Conservation (phyloP, 2,329 filamentous ascomycete genomes). For the Penicillium concentricum region DNA sequence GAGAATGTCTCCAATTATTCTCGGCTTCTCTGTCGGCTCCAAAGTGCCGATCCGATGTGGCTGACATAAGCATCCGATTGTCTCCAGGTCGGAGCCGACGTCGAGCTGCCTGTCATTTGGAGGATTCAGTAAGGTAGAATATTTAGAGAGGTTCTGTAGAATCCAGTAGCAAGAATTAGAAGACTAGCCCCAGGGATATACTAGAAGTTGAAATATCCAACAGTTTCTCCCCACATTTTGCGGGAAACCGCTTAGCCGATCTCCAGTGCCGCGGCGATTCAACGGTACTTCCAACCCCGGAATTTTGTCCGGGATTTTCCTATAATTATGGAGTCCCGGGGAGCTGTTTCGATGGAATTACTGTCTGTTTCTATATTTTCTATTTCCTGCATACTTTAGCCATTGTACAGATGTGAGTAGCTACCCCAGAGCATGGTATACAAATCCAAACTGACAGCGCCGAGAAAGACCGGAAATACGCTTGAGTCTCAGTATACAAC, state of each 20-base stretch:
- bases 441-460: neutral
- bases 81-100: neutral
- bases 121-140: neutral
- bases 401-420: constrained; percentile 2
- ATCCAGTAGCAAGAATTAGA: too few species aligned
- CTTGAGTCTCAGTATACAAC: constrained; percentile 6
- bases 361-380: constrained; percentile 7
- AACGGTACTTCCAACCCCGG: constrained; percentile 32
- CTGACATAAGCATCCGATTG: constrained; percentile 1
- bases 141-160: neutral
- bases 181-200: neutral
- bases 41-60: constrained; percentile 2
- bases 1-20: neutral
- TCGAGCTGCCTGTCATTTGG: neutral
- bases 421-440: neutral
- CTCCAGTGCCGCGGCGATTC: constrained; percentile 28
- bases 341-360: neutral
- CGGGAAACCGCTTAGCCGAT: constrained; percentile 41
- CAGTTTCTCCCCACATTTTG: constrained; percentile 24
- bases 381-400: neutral
- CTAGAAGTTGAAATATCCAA: neutral
- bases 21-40: neutral
- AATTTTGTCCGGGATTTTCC: constrained; percentile 43
- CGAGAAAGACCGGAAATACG: neutral
- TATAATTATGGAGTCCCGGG: constrained; percentile 26